phyloP scores from a whole-genome alignment of 2,329 filamentous ascomycete species.

The Aspergillus niger region DNA sequence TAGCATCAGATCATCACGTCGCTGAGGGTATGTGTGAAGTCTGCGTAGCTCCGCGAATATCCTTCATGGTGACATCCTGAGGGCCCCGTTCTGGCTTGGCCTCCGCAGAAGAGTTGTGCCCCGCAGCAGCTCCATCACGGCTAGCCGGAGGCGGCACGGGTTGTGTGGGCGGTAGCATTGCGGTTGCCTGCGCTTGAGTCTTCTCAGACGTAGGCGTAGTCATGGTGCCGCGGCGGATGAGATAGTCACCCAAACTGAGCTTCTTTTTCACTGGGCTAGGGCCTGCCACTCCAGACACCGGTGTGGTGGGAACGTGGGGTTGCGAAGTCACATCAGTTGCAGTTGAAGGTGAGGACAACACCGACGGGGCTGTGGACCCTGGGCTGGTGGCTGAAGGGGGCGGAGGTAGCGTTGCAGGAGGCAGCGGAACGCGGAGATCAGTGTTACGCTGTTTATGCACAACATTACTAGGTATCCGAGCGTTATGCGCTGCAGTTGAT shows the following conservation, averaged over 20 bases:
- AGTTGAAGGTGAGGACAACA: constrained; percentile 31
- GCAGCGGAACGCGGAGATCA: constrained; percentile 34
- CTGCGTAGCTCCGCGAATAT: constrained; percentile 30
- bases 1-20: constrained; percentile 22
- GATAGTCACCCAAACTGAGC: constrained; percentile 53
- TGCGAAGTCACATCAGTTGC: constrained; percentile 30
- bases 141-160: constrained; percentile 20
- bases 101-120: constrained; percentile 12
- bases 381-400: constrained; percentile 32
- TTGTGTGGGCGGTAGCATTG: constrained; percentile 29
- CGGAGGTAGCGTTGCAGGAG: constrained; percentile 22
- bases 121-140: constrained; percentile 18
- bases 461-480: constrained; percentile 29
- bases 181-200: constrained; percentile 31
- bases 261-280: constrained; percentile 55
- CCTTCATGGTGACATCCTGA: constrained; percentile 36
- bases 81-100: constrained; percentile 25
- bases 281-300: constrained; percentile 37
- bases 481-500: constrained; percentile 41
- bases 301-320: constrained; percentile 22
- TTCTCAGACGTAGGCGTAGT: constrained; percentile 46
- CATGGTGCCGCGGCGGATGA: constrained; percentile 45
- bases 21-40: constrained; percentile 32
- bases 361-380: constrained; percentile 33
- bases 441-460: constrained; percentile 19